A percentile compares a stretch with the other conserved stretches of the same genome.
Conservation (phyloP, 2,329 filamentous ascomycete genomes). For the Septoria petroselini region DNA sequence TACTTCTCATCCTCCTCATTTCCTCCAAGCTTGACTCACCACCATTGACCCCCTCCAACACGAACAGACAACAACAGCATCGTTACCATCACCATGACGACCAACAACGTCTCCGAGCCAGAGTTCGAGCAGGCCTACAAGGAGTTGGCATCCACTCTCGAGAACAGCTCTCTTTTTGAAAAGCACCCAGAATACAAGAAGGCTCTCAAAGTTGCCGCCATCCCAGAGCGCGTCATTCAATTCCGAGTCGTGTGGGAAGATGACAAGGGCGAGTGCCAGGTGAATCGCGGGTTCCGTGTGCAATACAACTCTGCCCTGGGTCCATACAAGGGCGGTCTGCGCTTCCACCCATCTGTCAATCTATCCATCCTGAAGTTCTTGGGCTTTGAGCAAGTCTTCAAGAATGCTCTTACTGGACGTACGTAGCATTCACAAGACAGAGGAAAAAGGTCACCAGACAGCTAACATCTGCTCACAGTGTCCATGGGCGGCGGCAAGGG, state of each 20-base stretch:
- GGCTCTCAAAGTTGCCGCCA: conserved; percentile 79
- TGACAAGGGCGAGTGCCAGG: conserved; percentile 81
- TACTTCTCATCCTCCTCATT: not conserved
- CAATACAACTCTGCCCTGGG: conserved; percentile 98
- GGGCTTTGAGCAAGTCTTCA: conserved; percentile 99
- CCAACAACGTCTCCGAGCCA: conserved; percentile 72
- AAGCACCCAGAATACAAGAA: conserved; percentile 93
- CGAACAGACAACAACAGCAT: conserved; percentile 1
- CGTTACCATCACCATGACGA: conserved; percentile 46
- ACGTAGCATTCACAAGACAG: conserved; percentile 45
- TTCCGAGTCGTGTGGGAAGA: conserved; percentile 98
- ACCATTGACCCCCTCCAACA: too few species aligned
- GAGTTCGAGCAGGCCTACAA: conserved; percentile 69
- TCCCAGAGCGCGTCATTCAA: conserved; percentile 94
- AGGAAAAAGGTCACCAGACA: not conserved
- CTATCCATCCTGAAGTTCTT: conserved; percentile 85
- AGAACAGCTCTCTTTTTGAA: conserved; percentile 88
- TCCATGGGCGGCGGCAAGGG: conserved; percentile 98
- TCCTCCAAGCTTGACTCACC: not conserved
- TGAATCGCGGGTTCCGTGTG: conserved; percentile 93
- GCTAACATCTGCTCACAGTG: conserved; percentile 48
- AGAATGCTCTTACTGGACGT: conserved; percentile 96
- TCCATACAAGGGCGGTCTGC: conserved; percentile 95
- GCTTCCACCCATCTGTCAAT: conserved; percentile 89
- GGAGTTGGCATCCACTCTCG: conserved; percentile 86